Evolutionary conservation across 768 basidiomycete species (phyloP).

Genomic region (Artomyces pyxidatus): DNA sequence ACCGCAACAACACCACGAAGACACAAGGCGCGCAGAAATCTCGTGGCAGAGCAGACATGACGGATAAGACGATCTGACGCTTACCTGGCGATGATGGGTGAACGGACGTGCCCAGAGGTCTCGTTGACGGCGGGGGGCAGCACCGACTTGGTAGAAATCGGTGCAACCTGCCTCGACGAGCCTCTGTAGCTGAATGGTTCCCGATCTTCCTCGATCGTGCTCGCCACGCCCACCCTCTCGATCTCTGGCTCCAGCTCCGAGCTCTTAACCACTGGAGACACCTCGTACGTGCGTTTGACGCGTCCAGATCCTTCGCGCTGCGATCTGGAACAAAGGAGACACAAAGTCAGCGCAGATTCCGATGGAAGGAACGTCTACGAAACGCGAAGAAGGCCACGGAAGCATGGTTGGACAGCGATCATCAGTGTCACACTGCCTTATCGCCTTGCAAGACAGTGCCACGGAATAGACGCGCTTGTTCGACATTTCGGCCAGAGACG

Average conservation of each 20-base stretch:
- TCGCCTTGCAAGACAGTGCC: no score
- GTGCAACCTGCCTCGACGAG: not conserved
- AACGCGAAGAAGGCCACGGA: no score
- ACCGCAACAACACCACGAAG: not conserved
- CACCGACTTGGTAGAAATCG: not conserved
- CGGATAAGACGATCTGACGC: not conserved
- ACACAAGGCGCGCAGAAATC: not conserved
- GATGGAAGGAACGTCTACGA: no score
- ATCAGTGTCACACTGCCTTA: no score
- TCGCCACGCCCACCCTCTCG: not conserved
- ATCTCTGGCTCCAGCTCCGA: constrained; percentile 1
- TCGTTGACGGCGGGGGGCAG: not conserved
- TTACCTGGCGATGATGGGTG: constrained; percentile 16
- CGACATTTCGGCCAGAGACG: no score
- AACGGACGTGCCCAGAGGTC: constrained; percentile 10
- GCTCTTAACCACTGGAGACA: no score
- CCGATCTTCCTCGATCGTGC: not conserved
- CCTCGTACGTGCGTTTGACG: no score
- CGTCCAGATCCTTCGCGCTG: no score
- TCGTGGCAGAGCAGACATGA: not conserved
- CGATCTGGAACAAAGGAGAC: no score
- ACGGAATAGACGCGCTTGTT: no score
- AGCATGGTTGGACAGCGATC: no score
- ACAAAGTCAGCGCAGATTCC: no score
- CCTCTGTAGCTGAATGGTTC: not conserved